A percentile compares a stretch with the other conserved stretches of the same genome.
These are phyloP conservation scores for Sarcocystis neurona DNA, from an alignment of 169 alveolate species.

Conservation along the genomic window DNA sequence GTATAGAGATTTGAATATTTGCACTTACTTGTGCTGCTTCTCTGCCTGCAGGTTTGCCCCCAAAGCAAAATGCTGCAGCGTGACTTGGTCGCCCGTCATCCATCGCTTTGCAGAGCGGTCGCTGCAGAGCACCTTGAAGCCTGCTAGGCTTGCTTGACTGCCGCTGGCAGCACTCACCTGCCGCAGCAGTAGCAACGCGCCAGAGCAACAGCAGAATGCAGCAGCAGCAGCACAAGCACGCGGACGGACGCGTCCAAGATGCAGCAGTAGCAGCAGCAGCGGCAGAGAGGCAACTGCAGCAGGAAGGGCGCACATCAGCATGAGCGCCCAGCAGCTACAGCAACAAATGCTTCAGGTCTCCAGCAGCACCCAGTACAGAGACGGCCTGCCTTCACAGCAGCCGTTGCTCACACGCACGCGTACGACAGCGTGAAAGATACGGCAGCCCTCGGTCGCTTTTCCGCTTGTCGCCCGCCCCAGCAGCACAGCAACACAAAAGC, in stretches of 20 bases:
- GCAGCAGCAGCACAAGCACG: background rate
- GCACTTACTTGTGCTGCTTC: conserved; percentile 40
- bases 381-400: no score
- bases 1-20: no score
- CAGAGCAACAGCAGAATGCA: background rate
- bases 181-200: background rate
- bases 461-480: no score
- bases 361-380: no score
- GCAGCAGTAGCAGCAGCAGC: background rate
- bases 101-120: conserved; percentile 12
- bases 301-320: no score
- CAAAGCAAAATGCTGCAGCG: background rate
- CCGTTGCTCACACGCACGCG: no score
- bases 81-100: conserved; percentile 26
- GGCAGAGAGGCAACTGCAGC: background rate
- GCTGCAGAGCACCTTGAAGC: conserved; percentile 35
- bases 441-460: no score
- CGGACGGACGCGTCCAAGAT: background rate
- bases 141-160: background rate
- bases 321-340: no score
- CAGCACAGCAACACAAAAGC: no score
- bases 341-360: no score
- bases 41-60: conserved; percentile 43
- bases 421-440: no score
- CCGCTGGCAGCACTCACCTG: conserved; percentile 48